Percentiles rank a stretch among this genome's conserved stretches.
phyloP scores from a whole-genome alignment of 2,329 filamentous ascomycete genomes.

The Pyrenophora seminiperda region DNA sequence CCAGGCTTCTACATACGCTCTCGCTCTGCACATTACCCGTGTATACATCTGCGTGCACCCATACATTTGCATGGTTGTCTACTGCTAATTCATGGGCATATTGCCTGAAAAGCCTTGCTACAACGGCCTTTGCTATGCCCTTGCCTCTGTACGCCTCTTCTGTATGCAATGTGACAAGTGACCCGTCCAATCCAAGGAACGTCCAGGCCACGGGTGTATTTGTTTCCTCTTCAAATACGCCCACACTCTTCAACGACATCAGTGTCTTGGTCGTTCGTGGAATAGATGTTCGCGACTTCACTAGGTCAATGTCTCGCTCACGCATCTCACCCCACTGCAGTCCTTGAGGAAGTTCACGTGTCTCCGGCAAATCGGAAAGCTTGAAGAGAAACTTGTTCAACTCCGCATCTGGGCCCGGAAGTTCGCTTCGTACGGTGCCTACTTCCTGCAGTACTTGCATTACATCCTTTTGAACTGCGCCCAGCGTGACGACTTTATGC shows the following conservation, averaged over 20 bases:
- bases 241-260: constrained; percentile 46
- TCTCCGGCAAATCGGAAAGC: constrained; percentile 53
- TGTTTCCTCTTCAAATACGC: constrained; percentile 52
- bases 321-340: constrained; percentile 62
- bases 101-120: constrained; percentile 62
- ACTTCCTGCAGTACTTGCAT: constrained; percentile 28
- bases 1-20: constrained; percentile 65
- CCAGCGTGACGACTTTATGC: constrained; percentile 51
- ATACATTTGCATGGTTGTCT: constrained; percentile 53
- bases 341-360: constrained; percentile 50
- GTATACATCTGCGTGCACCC: constrained; percentile 68
- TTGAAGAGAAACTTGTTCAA: constrained; percentile 64
- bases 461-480: constrained; percentile 48
- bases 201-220: constrained; percentile 66
- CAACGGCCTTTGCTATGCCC: constrained; percentile 67
- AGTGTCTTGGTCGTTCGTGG: constrained; percentile 58
- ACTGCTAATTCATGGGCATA: constrained; percentile 36
- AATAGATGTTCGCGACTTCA: constrained; percentile 56
- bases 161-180: constrained; percentile 65
- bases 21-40: constrained; percentile 65
- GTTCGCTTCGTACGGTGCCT: constrained; percentile 34
- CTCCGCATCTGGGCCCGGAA: constrained; percentile 38
- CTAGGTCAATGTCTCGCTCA: constrained; percentile 61
- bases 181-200: constrained; percentile 66
- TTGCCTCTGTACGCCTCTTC: constrained; percentile 64